These are phyloP conservation scores for Glycine tomentella DNA, from an alignment of 306 rosid genomes.

Conservation along the genomic window DNA sequence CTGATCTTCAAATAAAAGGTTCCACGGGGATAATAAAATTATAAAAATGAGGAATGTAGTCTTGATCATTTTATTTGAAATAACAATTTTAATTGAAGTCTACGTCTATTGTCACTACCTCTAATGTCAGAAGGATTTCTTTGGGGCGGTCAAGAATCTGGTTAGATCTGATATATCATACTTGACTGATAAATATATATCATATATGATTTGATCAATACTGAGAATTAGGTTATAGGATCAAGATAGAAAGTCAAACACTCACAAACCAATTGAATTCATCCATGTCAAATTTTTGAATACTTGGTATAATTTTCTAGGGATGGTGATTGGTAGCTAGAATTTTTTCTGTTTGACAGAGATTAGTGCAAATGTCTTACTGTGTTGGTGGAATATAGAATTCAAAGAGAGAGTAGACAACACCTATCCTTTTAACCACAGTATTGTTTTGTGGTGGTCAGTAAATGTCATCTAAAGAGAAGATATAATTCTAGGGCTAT, in stretches of 20 bases:
- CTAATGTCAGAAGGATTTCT: slow-evolving; percentile 12
- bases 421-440: neutral
- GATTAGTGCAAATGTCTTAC: too few relatives aligned
- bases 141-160: neutral
- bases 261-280: slow-evolving; percentile 10
- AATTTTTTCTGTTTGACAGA: too few relatives aligned
- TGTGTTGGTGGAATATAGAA: too few relatives aligned
- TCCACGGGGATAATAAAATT: neutral
- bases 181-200: neutral
- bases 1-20: neutral
- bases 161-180: neutral
- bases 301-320: neutral
- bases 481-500: too few relatives aligned
- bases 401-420: neutral
- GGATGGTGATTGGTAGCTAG: neutral
- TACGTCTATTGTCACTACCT: neutral
- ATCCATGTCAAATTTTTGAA: neutral
- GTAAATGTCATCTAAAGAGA: too few relatives aligned
- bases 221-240: neutral
- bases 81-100: neutral
- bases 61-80: neutral
- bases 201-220: slow-evolving; percentile 11
- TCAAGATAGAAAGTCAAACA: neutral
- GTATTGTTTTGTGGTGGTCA: too few relatives aligned
- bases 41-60: neutral